These are phyloP conservation scores for Escallonia rubra DNA, from an alignment of 129 eudicot genomes.

Conservation along the genomic window DNA sequence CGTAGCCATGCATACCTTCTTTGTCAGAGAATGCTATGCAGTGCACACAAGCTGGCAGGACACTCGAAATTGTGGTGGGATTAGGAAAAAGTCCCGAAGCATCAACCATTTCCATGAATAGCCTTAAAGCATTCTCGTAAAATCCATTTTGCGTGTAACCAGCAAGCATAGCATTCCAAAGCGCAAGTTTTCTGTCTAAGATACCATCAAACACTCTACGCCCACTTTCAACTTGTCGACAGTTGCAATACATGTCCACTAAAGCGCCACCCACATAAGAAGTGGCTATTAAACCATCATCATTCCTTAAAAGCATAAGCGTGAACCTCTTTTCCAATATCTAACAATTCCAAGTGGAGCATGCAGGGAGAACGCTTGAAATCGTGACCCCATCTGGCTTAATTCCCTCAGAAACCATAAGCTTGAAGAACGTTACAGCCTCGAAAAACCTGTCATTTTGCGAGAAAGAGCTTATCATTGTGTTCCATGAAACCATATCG, in stretches of 20 bases:
- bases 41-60: conserved; percentile 78
- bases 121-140: conserved; percentile 41
- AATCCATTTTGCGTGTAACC: conserved; percentile 69
- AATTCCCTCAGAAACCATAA: conserved; percentile 53
- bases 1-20: conserved; percentile 73
- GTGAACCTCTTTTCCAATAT: conserved; percentile 70
- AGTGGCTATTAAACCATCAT: conserved; percentile 38
- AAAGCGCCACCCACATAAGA: conserved; percentile 73
- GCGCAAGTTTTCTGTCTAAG: conserved; percentile 37
- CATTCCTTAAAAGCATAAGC: conserved; percentile 50
- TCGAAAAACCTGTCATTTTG: conserved; percentile 52
- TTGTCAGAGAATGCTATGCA: conserved; percentile 49
- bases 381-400: conserved; percentile 74
- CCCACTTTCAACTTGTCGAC: conserved; percentile 47
- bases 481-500: conserved; percentile 81
- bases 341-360: conserved; percentile 72
- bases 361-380: conserved; percentile 79
- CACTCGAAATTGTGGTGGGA: conserved; percentile 76
- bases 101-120: conserved; percentile 53
- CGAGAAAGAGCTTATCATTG: conserved; percentile 55
- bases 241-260: conserved; percentile 89
- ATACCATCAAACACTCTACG: conserved; percentile 54
- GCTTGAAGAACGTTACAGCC: conserved; percentile 45
- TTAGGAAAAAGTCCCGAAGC: conserved; percentile 50
- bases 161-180: conserved; percentile 90